Base-by-base conservation (phyloP, 2,329 filamentous ascomycete genomes). In the Nakataea oryzae region DNA sequence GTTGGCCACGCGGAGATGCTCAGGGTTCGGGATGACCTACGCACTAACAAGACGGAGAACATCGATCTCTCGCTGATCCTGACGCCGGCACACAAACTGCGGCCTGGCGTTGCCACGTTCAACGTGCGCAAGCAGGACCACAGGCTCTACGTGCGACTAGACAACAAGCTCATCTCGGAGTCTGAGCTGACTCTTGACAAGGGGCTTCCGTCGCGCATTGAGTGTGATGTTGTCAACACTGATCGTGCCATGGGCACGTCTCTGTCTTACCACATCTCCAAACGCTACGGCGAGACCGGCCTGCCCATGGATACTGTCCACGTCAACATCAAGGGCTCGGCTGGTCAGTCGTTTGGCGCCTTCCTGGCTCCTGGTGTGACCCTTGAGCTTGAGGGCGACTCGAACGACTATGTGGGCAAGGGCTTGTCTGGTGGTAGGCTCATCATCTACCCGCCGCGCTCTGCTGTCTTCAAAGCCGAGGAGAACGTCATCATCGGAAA, bases 41-140 rank as follows among this genome's bases (percentile, higher is more conserved):
- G 91, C 65, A 95, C 88, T 41, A 82, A 86, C 63, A 97, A 97
- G 84, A 96, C 93, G 47, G 85, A 89, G 75, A 96, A 96, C 75
- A 92, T 97, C 68, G 93, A 97, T 69, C 79, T 97, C 64, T 96
- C 91, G 55, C 85, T 97, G 62, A 95, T 97, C 70, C 80, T 97
- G 60, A 97, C 93, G 0, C 93, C 93, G 3, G 93, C 93, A n/a
- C 93, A 97, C 78, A 95, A 93, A 68, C 89, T 97, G 61, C 89
- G 93, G 65, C 93, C 93, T 61, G 93, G 92, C 65, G 93, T 97
- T 63, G 93, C 93, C 54, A 97, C 93, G 13, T 97, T 96, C 84
- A 97, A 97, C 70, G 93, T 97, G 63, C 90, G 93, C 76, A 97
- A 96, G 82, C 93, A 97, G 77, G 93, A 97, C 69, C 93, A 97